Percentiles rank a stretch among this genome's conserved stretches.
Conservation (phyloP, 805 yeast species). For the Metschnikowia continentalis region DNA sequence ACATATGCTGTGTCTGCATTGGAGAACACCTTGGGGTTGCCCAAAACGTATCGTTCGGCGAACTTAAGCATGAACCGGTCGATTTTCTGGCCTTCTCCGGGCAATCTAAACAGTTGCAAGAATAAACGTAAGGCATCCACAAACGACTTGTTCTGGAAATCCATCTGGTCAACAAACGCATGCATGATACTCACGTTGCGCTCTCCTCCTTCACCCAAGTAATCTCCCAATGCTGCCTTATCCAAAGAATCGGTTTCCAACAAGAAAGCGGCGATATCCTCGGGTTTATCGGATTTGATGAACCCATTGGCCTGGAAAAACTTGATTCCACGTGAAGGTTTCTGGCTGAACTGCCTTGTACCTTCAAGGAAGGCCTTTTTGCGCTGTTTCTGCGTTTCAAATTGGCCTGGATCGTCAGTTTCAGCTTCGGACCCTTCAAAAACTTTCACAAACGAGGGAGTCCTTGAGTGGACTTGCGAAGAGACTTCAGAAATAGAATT, state of each 20-base stretch:
- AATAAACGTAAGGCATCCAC: constrained; percentile 83
- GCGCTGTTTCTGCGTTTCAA: constrained; percentile 77
- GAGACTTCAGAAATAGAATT: constrained; percentile 8
- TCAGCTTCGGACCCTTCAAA: constrained; percentile 49
- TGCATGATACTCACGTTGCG: constrained; percentile 82
- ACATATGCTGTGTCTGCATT: constrained; percentile 94
- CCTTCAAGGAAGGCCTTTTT: constrained; percentile 81
- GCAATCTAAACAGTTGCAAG: constrained; percentile 84
- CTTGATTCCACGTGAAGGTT: constrained; percentile 76
- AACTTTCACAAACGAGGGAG: constrained; percentile 22
- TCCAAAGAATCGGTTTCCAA: constrained; percentile 71
- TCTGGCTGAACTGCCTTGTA: constrained; percentile 72
- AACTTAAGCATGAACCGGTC: constrained; percentile 96
- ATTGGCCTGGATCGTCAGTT: constrained; percentile 73
- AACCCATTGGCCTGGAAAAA: constrained; percentile 61
- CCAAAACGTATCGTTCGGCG: constrained; percentile 86
- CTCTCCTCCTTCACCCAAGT: constrained; percentile 82
- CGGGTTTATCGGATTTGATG: constrained; percentile 56
- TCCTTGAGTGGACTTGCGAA: constrained; percentile 22
- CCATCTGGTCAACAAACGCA: constrained; percentile 84
- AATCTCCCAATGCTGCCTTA: constrained; percentile 84
- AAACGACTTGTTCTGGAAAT: constrained; percentile 63
- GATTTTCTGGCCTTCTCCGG: constrained; percentile 97
- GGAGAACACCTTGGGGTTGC: constrained; percentile 82
- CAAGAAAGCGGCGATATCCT: constrained; percentile 70